Evolutionary conservation across 768 basidiomycete genomes (phyloP), one percentile per base, ranked within the genome.

Genomic region (Stropharia rugosoannulata): DNA sequence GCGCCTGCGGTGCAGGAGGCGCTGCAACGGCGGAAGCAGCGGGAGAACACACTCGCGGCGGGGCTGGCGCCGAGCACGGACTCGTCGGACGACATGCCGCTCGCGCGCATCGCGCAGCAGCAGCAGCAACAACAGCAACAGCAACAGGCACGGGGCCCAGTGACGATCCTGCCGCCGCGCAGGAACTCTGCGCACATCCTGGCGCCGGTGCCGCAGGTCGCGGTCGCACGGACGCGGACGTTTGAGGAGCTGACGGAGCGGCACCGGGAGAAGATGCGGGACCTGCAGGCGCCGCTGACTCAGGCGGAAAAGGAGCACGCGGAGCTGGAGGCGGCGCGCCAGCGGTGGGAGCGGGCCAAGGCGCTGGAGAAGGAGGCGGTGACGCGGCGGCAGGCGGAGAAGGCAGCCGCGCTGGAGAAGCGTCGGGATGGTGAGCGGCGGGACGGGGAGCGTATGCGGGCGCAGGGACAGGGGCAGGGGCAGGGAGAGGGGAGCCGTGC

Each of bases 231-330:
- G 13, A 81, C 86, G 25, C 82, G 84, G 55, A 93, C 93, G 1
- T 92, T 90, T 66, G 94, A 95, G 69, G 93, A 96, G 67, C 77
- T 96, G 32, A 86, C 84, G 45, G 90, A 93, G 61, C 79, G 93
- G 15, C 94, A 96, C 63, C 82, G 90, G 47, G 86, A 90, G 72
- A 90, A 92, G 72, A 81, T 97, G 75, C 81, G 80, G 35, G 84
- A 85, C 64, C 67, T 97, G 59, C 94, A 97, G 72, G 84, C 79
- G 38, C 94, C 94, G 4, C 72, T 97, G 32, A 94, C 89, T n/a
- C 80, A 83, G 61, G 86, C 87, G 2, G 85, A 87, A 72, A 84
- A 82, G 64, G 89, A 94, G 65, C 81, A 87, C 58, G 90, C 88
- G 1, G 82, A 90, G 27, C 62, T 95, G 15, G 81, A 79, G 53